These are phyloP conservation scores for Tuber aestivum DNA, from an alignment of 495 filamentous ascomycete genomes.

Conservation along the genomic window DNA sequence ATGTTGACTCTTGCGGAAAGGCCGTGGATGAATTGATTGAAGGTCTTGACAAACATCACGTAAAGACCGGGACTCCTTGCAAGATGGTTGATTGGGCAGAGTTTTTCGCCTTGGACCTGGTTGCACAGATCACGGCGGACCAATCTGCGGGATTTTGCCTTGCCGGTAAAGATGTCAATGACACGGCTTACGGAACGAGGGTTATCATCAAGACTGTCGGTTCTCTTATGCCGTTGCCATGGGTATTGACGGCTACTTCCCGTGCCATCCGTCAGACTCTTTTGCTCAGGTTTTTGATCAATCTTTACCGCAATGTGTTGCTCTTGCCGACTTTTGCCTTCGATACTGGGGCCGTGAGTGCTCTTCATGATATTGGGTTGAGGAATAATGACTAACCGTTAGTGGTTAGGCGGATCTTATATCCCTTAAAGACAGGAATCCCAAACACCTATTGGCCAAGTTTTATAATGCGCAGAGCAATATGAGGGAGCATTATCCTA, in stretches of 20 bases:
- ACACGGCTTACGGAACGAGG: conserved; percentile 25
- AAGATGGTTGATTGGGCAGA: conserved; percentile 70
- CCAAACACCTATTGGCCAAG: conserved; percentile 27
- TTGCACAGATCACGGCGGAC: conserved; percentile 25
- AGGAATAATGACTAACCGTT: not conserved
- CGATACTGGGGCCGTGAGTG: not conserved
- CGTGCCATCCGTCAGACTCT: conserved; percentile 31
- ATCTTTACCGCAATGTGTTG: conserved; percentile 25
- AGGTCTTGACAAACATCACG: conserved; percentile 55
- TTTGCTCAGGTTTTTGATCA: conserved; percentile 29
- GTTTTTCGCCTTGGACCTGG: conserved; percentile 72
- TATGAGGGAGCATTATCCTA: conserved; percentile 31
- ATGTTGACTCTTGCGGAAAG: conserved; percentile 63
- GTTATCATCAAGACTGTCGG: conserved; percentile 36
- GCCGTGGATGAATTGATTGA: conserved; percentile 65
- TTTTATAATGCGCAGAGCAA: conserved; percentile 29
- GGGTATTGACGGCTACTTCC: conserved; percentile 29
- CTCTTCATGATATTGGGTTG: not conserved
- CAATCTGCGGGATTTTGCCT: conserved; percentile 32
- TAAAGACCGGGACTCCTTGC: conserved; percentile 49
- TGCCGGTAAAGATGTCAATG: conserved; percentile 30
- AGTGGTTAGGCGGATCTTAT: conserved; percentile 26
- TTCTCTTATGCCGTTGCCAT: conserved; percentile 27
- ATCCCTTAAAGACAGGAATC: conserved; percentile 20
- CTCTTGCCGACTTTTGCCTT: not conserved